A percentile compares a stretch with the other conserved stretches of the same genome.
phyloP scores from a whole-genome alignment of 2,329 filamentous ascomycete species.

The Colletotrichum destructivum region DNA sequence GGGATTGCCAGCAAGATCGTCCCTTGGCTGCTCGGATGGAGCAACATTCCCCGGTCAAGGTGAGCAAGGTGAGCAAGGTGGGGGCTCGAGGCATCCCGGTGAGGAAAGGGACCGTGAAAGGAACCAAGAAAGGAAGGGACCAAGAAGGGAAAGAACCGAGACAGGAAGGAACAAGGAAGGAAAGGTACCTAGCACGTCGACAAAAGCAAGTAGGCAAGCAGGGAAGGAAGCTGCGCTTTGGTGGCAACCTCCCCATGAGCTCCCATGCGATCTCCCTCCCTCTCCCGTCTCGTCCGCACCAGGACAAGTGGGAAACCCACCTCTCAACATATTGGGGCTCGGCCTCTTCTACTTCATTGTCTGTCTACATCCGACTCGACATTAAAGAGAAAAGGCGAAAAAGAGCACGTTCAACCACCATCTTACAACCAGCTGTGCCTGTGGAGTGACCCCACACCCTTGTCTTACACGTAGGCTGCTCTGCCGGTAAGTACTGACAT shows the following conservation, averaged over 20 bases:
- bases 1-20: slow-evolving; percentile 10
- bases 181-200: not conserved
- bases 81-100: too few relatives aligned
- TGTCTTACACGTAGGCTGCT: too few relatives aligned
- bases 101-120: too few relatives aligned
- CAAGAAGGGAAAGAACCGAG: not conserved
- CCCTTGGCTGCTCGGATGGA: not conserved
- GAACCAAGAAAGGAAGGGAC: too few relatives aligned
- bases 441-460: not conserved
- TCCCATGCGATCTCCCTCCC: not conserved
- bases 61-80: not conserved
- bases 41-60: not conserved
- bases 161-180: not conserved
- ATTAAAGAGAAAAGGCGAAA: too few relatives aligned
- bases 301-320: not conserved
- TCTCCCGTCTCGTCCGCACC: not conserved
- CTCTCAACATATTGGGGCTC: too few relatives aligned
- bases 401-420: not conserved
- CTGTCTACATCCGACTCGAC: not conserved
- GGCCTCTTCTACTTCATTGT: not conserved
- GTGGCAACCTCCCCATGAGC: not conserved
- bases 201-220: not conserved
- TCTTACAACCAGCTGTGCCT: not conserved
- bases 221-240: not conserved
- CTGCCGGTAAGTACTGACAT: too few relatives aligned